These are phyloP conservation scores for Trichoderma sp. DNA, from an alignment of 2,329 filamentous ascomycete genomes.

Conservation along the genomic window DNA sequence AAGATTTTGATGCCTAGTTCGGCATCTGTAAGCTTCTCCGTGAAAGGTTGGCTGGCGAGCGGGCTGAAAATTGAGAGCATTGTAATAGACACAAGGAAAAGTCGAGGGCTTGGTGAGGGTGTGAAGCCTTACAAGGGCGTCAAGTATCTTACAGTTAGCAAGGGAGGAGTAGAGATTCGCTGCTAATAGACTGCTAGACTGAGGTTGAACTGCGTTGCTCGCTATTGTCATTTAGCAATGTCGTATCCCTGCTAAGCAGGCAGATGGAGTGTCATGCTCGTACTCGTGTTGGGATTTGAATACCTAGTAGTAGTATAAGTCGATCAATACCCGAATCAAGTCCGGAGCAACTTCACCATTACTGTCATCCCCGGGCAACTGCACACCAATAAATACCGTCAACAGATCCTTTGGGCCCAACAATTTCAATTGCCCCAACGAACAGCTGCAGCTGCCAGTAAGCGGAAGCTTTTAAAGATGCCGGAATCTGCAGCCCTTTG, in stretches of 20 bases:
- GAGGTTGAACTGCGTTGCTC: neutral
- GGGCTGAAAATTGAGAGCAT: slow-evolving; percentile 68
- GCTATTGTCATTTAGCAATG: neutral
- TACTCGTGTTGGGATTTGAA: neutral
- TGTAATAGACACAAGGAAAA: slow-evolving; percentile 70
- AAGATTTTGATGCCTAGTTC: slow-evolving; percentile 78
- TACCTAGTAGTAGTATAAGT: too few relatives aligned
- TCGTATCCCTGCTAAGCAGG: neutral
- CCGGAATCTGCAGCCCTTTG: neutral
- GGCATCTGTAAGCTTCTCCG: slow-evolving; percentile 67
- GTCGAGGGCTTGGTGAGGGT: slow-evolving; percentile 78
- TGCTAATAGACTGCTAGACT: slow-evolving; percentile 40
- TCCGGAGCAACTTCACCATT: neutral
- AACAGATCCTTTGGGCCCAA: neutral
- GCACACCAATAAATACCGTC: neutral
- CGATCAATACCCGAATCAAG: neutral
- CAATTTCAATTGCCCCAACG: neutral
- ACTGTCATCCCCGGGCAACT: neutral
- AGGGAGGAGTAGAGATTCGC: slow-evolving; percentile 61
- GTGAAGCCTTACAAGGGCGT: slow-evolving; percentile 97
- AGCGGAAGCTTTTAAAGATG: neutral
- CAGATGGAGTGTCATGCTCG: neutral
- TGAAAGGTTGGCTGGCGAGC: slow-evolving; percentile 67
- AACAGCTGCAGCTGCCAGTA: neutral
- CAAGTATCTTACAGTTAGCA: slow-evolving; percentile 84